phyloP scores from a whole-genome alignment of 805 yeast species.

The Kuraishia floccosa region DNA sequence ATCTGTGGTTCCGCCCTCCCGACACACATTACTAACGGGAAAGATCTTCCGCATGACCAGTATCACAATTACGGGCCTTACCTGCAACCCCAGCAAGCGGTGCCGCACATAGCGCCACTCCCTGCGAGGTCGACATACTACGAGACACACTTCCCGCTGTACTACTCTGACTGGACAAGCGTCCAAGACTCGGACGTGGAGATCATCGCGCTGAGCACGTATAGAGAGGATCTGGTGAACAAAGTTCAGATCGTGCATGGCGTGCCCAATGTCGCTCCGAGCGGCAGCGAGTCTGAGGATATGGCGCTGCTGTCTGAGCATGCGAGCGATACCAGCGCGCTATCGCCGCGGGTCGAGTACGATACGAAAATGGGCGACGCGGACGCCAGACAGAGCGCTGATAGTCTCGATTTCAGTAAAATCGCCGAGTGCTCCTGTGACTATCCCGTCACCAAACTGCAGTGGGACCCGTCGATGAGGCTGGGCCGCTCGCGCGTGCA shows the following conservation, averaged over 20 bases:
- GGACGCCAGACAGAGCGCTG: constrained; percentile 9
- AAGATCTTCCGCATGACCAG: not conserved
- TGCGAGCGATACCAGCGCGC: constrained; percentile 4
- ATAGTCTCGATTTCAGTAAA: constrained; percentile 29
- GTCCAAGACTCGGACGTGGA: constrained; percentile 24
- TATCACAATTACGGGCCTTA: no score
- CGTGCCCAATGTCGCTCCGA: constrained; percentile 11
- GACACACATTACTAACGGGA: not conserved
- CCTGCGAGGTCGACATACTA: constrained; percentile 24
- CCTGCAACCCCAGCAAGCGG: not conserved
- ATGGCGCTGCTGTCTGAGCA: constrained; percentile 6
- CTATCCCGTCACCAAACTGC: constrained; percentile 61
- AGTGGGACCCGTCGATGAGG: constrained; percentile 53
- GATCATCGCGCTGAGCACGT: constrained; percentile 60
- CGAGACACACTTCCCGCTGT: constrained; percentile 38
- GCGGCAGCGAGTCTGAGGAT: constrained; percentile 10
- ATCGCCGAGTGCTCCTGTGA: constrained; percentile 42
- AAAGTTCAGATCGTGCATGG: constrained; percentile 43
- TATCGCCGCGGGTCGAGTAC: no score
- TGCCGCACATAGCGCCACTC: not conserved
- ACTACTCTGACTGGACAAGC: constrained; percentile 39
- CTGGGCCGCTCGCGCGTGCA: constrained; percentile 17
- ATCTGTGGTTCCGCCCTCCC: no score
- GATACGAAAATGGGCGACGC: constrained; percentile 9
- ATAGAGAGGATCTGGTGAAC: constrained; percentile 68